phyloP scores from a whole-genome alignment of 192 early-diverging fungal genomes.

The Coemansia sp. region DNA sequence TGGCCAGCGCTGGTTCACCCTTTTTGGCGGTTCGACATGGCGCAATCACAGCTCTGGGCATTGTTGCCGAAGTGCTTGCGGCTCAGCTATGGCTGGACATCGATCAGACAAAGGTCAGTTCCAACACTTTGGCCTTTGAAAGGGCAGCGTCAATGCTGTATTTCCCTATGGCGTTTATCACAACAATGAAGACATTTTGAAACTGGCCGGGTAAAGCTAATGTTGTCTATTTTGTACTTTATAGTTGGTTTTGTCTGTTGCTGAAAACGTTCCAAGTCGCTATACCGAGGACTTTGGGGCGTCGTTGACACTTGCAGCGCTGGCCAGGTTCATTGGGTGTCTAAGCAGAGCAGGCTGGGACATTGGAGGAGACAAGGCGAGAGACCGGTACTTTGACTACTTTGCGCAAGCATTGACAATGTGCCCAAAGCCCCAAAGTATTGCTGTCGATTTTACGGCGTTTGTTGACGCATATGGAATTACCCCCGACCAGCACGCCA shows the following conservation, averaged over 20 bases:
- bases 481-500: constrained; percentile 24
- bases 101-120: constrained; percentile 19
- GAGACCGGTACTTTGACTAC: constrained; percentile 23
- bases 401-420: constrained; percentile 25
- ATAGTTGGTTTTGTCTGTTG: constrained; percentile 31
- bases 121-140: not conserved
- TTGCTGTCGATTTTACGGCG: constrained; percentile 27
- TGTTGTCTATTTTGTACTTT: not conserved
- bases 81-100: constrained; percentile 7
- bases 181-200: not conserved
- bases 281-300: constrained; percentile 61
- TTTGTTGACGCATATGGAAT: constrained; percentile 41
- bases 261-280: constrained; percentile 19
- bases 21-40: constrained; percentile 55
- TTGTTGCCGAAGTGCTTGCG: constrained; percentile 35
- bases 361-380: constrained; percentile 3
- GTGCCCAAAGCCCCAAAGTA: constrained; percentile 20
- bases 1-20: constrained; percentile 30
- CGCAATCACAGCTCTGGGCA: constrained; percentile 35
- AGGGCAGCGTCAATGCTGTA: not conserved
- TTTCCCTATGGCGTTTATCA: not conserved
- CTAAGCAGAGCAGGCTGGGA: constrained; percentile 47
- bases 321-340: constrained; percentile 51
- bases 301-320: constrained; percentile 52
- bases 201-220: not conserved